Base-by-base conservation (phyloP, 495 filamentous ascomycete genomes). In the Xanthoparmelia taractica region DNA sequence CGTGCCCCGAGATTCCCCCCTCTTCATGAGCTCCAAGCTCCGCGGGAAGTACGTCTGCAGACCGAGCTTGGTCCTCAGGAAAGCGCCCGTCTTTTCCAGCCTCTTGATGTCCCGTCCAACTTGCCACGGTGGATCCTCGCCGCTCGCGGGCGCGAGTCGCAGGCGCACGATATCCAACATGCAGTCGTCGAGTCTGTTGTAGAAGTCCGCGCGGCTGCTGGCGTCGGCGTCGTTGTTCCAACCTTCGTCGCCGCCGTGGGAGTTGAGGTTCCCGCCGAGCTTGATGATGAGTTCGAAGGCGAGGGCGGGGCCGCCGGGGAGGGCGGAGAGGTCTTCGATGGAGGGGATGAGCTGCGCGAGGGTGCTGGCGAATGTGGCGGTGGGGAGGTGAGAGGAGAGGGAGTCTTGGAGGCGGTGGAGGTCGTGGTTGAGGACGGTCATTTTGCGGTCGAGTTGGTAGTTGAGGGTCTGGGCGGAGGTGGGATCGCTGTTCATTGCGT, bases 351-450 rank as follows among this genome's bases (percentile, higher is more conserved):
- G 75, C 37, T 66, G 65, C 1, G 60, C 59, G 48, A 71, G 67
- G 8, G 69, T 69, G 40, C 62, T 65, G 17, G 67, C 65, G 54
- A 71, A 71, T 20, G 69, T 71, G 55, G 78, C 78, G 60, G 76
- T 72, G 67, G 79, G 79, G 59, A 78, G 75, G 48, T 77, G 73
- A 29, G 74, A 73, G 70, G 77, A 78, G 66, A 80, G 74, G 61
- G 77, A 75, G 69, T 80, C 78, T 72, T 80, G 78, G 45, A 80
- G 75, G 61, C 78, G 75, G 71, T 80, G 78, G 12, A 80, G 78
- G 69, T 80, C 78, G 74, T 79, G 78, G 69, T 80, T 80, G 41
- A 80, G 75, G 64, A 80, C 78, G 48, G 78, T 80, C 74, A 80
- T 80, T 68, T 80, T 80, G 72, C 78, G 78, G 66, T 80, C 78